Evolutionary conservation across 257 asterid genomes (phyloP), one percentile per base, ranked within the genome.

Genomic region (Fraxinus quadrangulata): DNA sequence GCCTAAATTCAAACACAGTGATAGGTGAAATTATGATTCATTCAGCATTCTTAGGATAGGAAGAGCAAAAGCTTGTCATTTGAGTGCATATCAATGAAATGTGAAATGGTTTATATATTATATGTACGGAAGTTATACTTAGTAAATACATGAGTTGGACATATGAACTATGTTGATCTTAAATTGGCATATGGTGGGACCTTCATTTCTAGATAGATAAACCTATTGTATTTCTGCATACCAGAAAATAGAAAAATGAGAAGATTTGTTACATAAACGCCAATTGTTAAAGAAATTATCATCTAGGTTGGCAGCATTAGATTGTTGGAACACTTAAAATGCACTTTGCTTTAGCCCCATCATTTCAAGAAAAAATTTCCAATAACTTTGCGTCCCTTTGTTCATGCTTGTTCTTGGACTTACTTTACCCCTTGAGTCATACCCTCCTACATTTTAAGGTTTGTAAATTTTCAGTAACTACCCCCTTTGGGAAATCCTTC

Each of bases 401-500:
- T 59, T 21, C 30, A 14, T 19, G 67, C 24, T n/a, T 8, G 31
- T 59, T 13, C 71, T 24, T 49, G 66, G 36, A 72, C 67, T 65
- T 33, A 40, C 59, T 31, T 75, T 66, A 13, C 24, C 2, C 31
- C 59, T 40, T 10, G 61, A 42, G 68, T 33, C 59, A 33, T 72
- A 59, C 3, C 16, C 49, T 40, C 71, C 49, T 75, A 42, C n/a
- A 59, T 68, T 47, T 39, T 73, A 66, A 75, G 77, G 72, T 36
- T 78, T 56, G 6, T 67, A 26, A 11, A 70, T 73, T 36, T 17
- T 81, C 73, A 89, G 75, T 40, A 71, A 71, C 70, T 69, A 72
- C 67, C 76, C 67, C 77, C 26, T 61, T 65, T 75, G 80, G 42
- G 79, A 82, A 76, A 70, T n/a, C 51, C 73, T 39, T 67, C 81